Conservation (phyloP, 345 rosid genomes). For the Arabis alpina region DNA sequence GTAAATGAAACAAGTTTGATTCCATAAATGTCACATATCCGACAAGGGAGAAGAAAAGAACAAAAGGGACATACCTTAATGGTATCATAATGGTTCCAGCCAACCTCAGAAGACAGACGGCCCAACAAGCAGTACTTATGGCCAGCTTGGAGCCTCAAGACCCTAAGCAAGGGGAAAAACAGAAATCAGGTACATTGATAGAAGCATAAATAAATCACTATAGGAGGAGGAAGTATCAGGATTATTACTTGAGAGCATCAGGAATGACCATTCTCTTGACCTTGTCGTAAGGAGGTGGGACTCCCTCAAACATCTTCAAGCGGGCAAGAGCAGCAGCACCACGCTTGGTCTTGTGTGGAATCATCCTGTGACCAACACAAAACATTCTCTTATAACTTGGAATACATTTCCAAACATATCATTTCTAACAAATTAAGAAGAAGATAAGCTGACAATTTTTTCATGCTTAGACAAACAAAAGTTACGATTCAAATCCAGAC, state of each 20-base stretch:
- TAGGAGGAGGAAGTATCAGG: neutral
- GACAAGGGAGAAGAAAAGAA: neutral
- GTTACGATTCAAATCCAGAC: neutral
- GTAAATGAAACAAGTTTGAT: neutral
- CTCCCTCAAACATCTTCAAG: conserved; percentile 77
- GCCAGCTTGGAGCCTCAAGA: conserved; percentile 87
- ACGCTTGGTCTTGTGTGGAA: conserved; percentile 88
- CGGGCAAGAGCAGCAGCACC: conserved; percentile 84
- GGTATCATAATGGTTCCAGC: conserved; percentile 89
- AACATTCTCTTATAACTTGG: neutral
- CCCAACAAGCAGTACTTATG: conserved; percentile 86
- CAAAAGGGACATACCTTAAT: conserved; percentile 57
- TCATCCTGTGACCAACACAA: conserved; percentile 54
- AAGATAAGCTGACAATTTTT: too few species aligned
- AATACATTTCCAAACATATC: neutral
- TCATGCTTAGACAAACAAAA: too few species aligned
- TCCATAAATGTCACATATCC: neutral
- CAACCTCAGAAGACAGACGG: conserved; percentile 72
- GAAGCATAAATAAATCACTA: too few species aligned
- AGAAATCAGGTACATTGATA: neutral
- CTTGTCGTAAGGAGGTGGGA: conserved; percentile 86
- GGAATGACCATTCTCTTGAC: conserved; percentile 89
- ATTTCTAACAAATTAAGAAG: neutral
- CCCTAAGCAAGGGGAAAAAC: conserved; percentile 49
- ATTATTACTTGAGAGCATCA: conserved; percentile 79